Evolutionary conservation across 768 basidiomycete species (phyloP).

Genomic region (Chiua virens): DNA sequence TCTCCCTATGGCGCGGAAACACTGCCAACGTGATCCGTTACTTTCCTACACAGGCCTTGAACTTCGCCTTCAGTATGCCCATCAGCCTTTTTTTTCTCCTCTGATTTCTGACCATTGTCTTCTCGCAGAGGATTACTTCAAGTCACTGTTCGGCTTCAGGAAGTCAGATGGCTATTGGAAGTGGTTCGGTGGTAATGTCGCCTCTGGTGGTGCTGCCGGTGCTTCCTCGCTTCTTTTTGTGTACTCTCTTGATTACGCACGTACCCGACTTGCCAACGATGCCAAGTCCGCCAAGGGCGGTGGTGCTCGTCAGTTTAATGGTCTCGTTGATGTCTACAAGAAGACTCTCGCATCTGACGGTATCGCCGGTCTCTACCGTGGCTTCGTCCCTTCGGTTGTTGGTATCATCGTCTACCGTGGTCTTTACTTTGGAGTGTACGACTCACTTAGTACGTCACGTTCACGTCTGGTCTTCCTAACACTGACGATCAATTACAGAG

Average conservation of each 20-base stretch:
- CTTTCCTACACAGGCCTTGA: slow-evolving; percentile 99
- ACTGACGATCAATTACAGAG: slow-evolving; percentile 48
- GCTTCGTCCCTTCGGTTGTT: slow-evolving; percentile 97
- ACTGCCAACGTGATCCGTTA: slow-evolving; percentile 99
- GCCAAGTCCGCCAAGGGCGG: slow-evolving; percentile 95
- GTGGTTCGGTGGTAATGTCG: slow-evolving; percentile 98
- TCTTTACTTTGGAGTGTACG: slow-evolving; percentile 98
- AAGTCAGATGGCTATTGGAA: slow-evolving; percentile 96
- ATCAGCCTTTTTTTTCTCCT: background rate
- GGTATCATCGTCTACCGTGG: slow-evolving; percentile 99
- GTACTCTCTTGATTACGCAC: slow-evolving; percentile 99
- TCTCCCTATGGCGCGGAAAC: slow-evolving; percentile 99
- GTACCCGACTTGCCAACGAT: slow-evolving; percentile 98
- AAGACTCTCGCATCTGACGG: slow-evolving; percentile 98
- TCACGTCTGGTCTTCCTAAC: slow-evolving; percentile 18
- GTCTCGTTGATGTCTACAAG: slow-evolving; percentile 93
- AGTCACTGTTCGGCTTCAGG: slow-evolving; percentile 98
- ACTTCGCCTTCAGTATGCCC: slow-evolving; percentile 98
- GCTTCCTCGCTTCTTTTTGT: slow-evolving; percentile 98
- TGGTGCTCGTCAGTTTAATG: slow-evolving; percentile 96
- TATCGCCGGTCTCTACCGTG: slow-evolving; percentile 99
- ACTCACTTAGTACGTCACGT: slow-evolving; percentile 82
- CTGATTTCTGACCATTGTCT: slow-evolving; percentile 1
- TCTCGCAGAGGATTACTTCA: slow-evolving; percentile 87
- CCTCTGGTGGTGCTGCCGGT: slow-evolving; percentile 99